phyloP scores from a whole-genome alignment of 1,284 basidiomycete species.

The Rhodotorula sp. region DNA sequence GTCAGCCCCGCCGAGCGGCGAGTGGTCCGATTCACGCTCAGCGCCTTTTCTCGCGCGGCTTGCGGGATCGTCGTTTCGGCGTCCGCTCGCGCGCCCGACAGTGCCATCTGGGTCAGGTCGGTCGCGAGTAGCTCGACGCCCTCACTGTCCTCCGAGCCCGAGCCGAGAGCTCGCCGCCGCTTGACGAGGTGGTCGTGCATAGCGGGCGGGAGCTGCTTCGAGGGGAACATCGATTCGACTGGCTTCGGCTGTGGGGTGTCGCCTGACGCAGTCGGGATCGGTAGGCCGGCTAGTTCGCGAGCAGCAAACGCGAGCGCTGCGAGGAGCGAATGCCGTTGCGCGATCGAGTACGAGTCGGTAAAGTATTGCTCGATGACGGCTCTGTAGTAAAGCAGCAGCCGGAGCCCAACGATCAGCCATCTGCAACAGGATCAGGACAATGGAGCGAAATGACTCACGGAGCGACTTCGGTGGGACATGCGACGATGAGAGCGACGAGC shows the following conservation, averaged over 20 bases:
- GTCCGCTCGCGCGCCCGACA: constrained; percentile 59
- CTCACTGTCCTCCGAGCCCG: background rate
- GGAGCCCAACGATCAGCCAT: too few species aligned
- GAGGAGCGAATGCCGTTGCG: constrained; percentile 79
- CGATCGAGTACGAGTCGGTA: constrained; percentile 80
- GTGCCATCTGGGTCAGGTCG: constrained; percentile 60
- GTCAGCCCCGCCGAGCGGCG: background rate
- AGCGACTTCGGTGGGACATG: constrained; percentile 70
- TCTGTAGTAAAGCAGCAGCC: constrained; percentile 53
- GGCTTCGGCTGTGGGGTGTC: too few species aligned
- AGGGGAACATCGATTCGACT: constrained; percentile 13
- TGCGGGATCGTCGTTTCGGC: constrained; percentile 58
- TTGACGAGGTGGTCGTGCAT: constrained; percentile 20
- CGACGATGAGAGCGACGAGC: constrained; percentile 74
- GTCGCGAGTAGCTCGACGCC: constrained; percentile 57
- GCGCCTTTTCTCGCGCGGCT: constrained; percentile 67
- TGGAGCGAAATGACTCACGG: constrained; percentile 60
- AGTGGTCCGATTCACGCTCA: constrained; percentile 58
- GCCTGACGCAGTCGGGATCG: background rate
- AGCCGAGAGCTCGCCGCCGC: background rate
- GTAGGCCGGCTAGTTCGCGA: constrained; percentile 73
- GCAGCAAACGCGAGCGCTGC: constrained; percentile 82
- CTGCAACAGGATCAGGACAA: too few species aligned
- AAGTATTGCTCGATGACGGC: constrained; percentile 90
- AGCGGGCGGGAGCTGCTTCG: constrained; percentile 19